Base-by-base conservation (phyloP, 495 filamentous ascomycete genomes). In the Penicillium chermesinum region DNA sequence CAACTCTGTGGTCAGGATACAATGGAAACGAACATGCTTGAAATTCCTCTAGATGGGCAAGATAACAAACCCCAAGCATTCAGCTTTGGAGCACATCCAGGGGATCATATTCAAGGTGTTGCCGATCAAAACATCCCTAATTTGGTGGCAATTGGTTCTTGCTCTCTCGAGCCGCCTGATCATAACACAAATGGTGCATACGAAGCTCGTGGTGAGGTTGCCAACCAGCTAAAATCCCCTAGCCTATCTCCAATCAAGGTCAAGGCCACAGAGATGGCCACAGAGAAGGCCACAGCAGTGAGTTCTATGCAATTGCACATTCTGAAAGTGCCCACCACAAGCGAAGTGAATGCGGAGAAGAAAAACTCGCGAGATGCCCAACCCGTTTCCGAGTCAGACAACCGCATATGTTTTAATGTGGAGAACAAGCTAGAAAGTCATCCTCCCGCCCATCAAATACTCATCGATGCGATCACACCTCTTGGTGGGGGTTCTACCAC, bases 141-240 rank as follows among this genome's bases (percentile, higher is more conserved):
- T 36, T 34, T 37, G 25, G 42, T 35, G 21, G 41, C 8, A 20
- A 46, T 40, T 45, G 20, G 30, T 42, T 19, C 39, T 43, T 20
- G 15, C 15, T 17, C 27, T 37, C 7, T 43, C 47, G 8, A 49
- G 12, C 2, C 38, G 14, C 17, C 36, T 22, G 17, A 41, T 19
- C 15, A 27, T 17, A 20, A 40, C 34, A 33, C 20, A 21, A 30
- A 51, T 10, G 35, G 17, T 50, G 39, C n/a, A 21, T 41, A 30
- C 30, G 13, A 25, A 44, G 9, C 22, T 41, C 16, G 46, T 41
- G 35, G 18, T 41, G 10, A 25, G 18, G 35, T 41, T 41, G 14
- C 46, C 20, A 34, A 39, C 27, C 46, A 49, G 38, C 38, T 49
- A 49, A n/a, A 19, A 14, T 49, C 38, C n/a, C 22, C 22, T 35